Evolutionary conservation across 2,329 filamentous ascomycete genomes (phyloP).

Genomic region (Beauveria australis): DNA sequence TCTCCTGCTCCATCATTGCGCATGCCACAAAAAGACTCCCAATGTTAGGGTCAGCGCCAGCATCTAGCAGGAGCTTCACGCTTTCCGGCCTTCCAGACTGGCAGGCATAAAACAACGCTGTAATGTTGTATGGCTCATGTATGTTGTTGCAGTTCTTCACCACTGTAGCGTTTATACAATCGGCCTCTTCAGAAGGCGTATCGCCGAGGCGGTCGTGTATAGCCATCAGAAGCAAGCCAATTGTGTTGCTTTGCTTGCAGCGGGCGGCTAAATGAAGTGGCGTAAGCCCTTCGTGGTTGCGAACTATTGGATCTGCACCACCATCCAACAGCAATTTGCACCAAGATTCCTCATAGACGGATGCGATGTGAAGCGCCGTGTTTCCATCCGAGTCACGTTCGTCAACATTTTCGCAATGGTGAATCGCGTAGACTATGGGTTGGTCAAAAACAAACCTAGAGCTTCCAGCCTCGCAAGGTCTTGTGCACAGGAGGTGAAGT

Average conservation of each 20-base stretch:
- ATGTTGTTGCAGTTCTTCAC: not conserved
- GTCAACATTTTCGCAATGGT: not conserved
- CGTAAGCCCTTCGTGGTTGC: slow-evolving; percentile 26
- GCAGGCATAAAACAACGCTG: slow-evolving; percentile 21
- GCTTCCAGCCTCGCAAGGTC: not conserved
- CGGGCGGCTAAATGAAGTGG: slow-evolving; percentile 32
- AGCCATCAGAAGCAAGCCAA: slow-evolving; percentile 22
- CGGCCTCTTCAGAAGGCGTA: not conserved
- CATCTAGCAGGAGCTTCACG: slow-evolving; percentile 20
- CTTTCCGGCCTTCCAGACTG: slow-evolving; percentile 19
- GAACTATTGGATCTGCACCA: slow-evolving; percentile 25
- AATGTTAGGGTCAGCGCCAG: slow-evolving; percentile 15
- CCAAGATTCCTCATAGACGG: not conserved
- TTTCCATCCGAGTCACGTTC: not conserved
- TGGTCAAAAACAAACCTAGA: not conserved
- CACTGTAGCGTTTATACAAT: not conserved
- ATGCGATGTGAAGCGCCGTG: slow-evolving; percentile 2
- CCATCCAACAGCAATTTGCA: slow-evolving; percentile 23
- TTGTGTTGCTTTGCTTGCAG: slow-evolving; percentile 23
- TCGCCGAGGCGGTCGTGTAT: not conserved
- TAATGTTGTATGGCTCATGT: not conserved
- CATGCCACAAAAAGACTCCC: slow-evolving; percentile 15
- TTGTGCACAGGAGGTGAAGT: not conserved
- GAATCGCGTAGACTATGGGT: not conserved
- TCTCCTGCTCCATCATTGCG: slow-evolving; percentile 14